phyloP scores from a whole-genome alignment of 2,329 filamentous ascomycete genomes.

The Aspergillus candidus region DNA sequence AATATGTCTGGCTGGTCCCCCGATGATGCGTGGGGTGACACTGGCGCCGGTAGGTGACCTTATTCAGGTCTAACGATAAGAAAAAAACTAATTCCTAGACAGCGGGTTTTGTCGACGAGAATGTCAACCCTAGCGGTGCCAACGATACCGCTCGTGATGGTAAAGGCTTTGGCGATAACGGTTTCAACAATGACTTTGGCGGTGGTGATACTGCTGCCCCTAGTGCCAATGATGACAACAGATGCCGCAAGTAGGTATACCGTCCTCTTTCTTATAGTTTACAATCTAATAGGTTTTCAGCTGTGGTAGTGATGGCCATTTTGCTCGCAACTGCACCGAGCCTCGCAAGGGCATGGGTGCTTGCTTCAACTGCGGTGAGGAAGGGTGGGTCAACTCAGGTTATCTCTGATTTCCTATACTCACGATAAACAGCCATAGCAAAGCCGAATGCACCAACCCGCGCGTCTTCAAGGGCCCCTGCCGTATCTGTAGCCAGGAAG shows the following conservation, averaged over 20 bases:
- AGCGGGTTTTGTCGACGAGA: conserved; percentile 12
- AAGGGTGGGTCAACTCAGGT: conserved; percentile 27
- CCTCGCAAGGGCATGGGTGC: conserved; percentile 33
- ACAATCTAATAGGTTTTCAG: conserved; percentile 16
- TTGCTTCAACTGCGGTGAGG: conserved; percentile 40
- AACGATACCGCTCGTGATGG: neutral
- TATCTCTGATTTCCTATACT: neutral
- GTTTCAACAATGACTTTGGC: neutral
- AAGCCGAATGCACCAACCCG: conserved; percentile 42
- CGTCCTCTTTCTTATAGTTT: neutral
- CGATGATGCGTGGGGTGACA: conserved; percentile 2
- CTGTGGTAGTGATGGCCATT: conserved; percentile 34
- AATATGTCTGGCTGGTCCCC: conserved; percentile 4
- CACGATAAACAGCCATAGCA: conserved; percentile 31
- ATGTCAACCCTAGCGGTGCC: conserved; percentile 9
- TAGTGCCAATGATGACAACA: conserved; percentile 15
- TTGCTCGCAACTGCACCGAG: conserved; percentile 40
- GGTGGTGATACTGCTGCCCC: conserved; percentile 6
- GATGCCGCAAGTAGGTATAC: conserved; percentile 33
- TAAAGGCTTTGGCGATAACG: conserved; percentile 1
- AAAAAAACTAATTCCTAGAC: neutral
- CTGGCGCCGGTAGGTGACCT: conserved; percentile 1
- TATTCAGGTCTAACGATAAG: neutral
- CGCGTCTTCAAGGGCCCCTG: conserved; percentile 44
- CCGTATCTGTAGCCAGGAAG: conserved; percentile 41